Conservation (phyloP, 345 rosid species). For the Anacardium occidentale region DNA sequence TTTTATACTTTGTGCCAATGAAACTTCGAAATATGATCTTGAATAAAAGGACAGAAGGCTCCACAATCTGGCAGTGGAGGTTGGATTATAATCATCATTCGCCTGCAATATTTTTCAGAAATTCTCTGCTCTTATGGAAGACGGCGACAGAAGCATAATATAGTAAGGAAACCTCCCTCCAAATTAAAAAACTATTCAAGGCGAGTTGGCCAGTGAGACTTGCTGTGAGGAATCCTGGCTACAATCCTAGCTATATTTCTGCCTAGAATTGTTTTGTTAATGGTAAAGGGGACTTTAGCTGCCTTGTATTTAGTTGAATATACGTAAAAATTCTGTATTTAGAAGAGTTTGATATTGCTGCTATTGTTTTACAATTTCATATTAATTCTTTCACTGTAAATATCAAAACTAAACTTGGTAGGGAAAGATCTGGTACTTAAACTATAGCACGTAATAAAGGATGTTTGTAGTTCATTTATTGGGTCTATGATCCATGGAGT, state of each 20-base stretch:
- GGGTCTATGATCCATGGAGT: not conserved
- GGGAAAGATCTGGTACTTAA: too few species aligned
- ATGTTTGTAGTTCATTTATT: constrained; percentile 3
- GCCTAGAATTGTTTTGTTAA: not conserved
- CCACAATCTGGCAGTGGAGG: constrained; percentile 15
- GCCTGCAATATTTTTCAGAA: not conserved
- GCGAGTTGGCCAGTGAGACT: not conserved
- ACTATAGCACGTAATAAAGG: not conserved
- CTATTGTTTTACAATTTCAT: too few species aligned
- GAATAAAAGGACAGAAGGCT: not conserved
- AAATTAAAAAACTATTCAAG: not conserved
- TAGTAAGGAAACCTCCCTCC: constrained; percentile 4
- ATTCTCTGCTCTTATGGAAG: not conserved
- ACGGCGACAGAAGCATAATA: too few species aligned
- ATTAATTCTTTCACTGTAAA: too few species aligned
- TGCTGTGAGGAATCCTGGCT: not conserved
- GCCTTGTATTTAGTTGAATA: too few species aligned
- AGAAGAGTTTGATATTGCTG: too few species aligned
- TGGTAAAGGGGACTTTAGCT: too few species aligned
- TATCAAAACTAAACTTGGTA: too few species aligned
- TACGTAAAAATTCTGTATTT: too few species aligned
- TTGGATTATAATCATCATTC: not conserved
- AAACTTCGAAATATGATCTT: not conserved
- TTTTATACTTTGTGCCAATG: too few species aligned
- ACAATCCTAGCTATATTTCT: not conserved